Evolutionary conservation across 1,139 yeast genomes (phyloP), one percentile per base, ranked within the genome.

Genomic region (Yamadazyma diddensiae): DNA sequence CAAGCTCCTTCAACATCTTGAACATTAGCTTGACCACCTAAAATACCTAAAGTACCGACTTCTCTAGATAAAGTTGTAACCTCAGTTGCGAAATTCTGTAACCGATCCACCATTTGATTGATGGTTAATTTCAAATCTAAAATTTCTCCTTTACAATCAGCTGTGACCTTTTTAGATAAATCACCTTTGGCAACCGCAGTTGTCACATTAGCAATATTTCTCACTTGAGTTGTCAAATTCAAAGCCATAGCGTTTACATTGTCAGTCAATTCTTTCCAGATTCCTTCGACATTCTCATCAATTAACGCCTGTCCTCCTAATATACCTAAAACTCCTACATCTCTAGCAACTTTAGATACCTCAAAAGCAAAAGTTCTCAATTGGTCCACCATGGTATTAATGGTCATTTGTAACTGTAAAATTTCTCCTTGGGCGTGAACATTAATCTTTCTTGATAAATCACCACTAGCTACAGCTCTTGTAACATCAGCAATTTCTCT

Each of bases 171-270:
- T 47, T 85, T 84, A 6, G 88, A 79, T 45, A 86, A 62, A 50
- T 86, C 94, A 41, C 95, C 95, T 45, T 82, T 76, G n/a, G 95
- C 95, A 18, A 86, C 95, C 4, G 95, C 95, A 14, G 95, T 83
- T 5, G 95, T 86, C 37, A 86, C 95, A 51, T 84, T 85, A 21
- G 94, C 95, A 46, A 86, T 86, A 57, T 85, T 83, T 65, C 95
- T 73, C 43, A 85, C 95, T 57, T 85, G 95, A 24, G 87, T 84
- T 1, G 95, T 85, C 51, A 85, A 70, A 57, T 85, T 85, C 33
- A 82, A 70, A 17, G 95, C 95, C 95, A 85, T 85, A 29, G 95
- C 94, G 52, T 85, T 85, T 38, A 85, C 94, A 51, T 85, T 85
- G 57, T 85, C 95, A 4, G 94, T 84, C 34, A 85, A 69, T 58